Evolutionary conservation across 495 filamentous ascomycete species (phyloP).

Genomic region (Glutinoglossum americanum): DNA sequence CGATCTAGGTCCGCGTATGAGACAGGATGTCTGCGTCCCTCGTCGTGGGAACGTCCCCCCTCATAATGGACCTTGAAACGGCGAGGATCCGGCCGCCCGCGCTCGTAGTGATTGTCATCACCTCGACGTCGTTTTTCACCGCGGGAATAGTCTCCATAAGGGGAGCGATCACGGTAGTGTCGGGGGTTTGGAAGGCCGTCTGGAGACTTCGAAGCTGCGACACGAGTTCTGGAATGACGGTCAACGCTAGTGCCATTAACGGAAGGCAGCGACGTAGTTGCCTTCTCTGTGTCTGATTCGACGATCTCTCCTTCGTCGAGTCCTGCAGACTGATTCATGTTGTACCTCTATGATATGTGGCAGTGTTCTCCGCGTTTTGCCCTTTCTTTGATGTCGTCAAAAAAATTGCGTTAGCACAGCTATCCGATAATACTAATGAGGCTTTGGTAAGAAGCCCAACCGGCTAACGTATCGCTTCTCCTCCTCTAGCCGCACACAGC

Average conservation of each 20-base stretch:
- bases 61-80: slow-evolving; percentile 42
- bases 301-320: slow-evolving; percentile 76
- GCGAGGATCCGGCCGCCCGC: slow-evolving; percentile 29
- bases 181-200: slow-evolving; percentile 21
- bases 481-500: background rate
- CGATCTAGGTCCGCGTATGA: slow-evolving; percentile 49
- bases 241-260: slow-evolving; percentile 55
- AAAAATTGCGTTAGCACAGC: slow-evolving; percentile 11
- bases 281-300: slow-evolving; percentile 53
- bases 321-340: slow-evolving; percentile 26
- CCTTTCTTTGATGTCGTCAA: slow-evolving; percentile 3
- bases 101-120: slow-evolving; percentile 33
- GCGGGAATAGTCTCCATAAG: slow-evolving; percentile 20
- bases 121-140: slow-evolving; percentile 50
- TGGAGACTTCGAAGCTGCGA: slow-evolving; percentile 29
- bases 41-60: slow-evolving; percentile 21
- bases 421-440: slow-evolving; percentile 10
- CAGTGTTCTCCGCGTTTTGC: slow-evolving; percentile 10
- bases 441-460: slow-evolving; percentile 18
- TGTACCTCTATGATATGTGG: slow-evolving; percentile 1
- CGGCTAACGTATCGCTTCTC: slow-evolving; percentile 9
- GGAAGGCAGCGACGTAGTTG: slow-evolving; percentile 50
- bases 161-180: slow-evolving; percentile 14
- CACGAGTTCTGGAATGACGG: slow-evolving; percentile 40
- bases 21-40: slow-evolving; percentile 23